These are phyloP conservation scores for Blastobotrys capitulatus DNA, from an alignment of 1,139 yeast species.

Conservation along the genomic window DNA sequence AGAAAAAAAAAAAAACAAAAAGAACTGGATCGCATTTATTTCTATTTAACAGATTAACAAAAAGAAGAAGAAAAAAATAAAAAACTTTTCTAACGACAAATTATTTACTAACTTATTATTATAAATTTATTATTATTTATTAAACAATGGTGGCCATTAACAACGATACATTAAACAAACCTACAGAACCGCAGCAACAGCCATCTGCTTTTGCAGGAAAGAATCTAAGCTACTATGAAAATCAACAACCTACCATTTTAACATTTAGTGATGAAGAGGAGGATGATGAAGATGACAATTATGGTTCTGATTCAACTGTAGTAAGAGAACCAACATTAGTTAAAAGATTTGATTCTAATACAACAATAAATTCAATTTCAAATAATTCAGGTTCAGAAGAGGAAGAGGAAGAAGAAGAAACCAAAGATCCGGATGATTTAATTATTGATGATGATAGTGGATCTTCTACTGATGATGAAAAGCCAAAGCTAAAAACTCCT, in stretches of 20 bases:
- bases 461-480: slow-evolving; percentile 15
- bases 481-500: slow-evolving; percentile 14
- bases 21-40: too few species aligned
- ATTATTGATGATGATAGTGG: slow-evolving; percentile 12
- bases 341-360: background rate
- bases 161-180: background rate
- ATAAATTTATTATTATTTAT: too few species aligned
- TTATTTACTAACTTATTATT: too few species aligned
- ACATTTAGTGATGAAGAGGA: background rate
- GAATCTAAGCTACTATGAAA: slow-evolving; percentile 7
- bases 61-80: too few species aligned
- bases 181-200: background rate
- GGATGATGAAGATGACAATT: slow-evolving; percentile 10
- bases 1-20: too few species aligned
- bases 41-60: too few species aligned
- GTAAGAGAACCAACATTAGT: slow-evolving; percentile 11
- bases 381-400: slow-evolving; percentile 12
- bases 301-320: slow-evolving; percentile 12
- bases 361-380: background rate
- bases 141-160: too few species aligned
- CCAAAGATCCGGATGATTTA: background rate
- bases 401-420: slow-evolving; percentile 7
- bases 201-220: slow-evolving; percentile 6
- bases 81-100: too few species aligned
- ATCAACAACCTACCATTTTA: background rate